Evolutionary conservation across 2,329 filamentous ascomycete species (phyloP).

Genomic region (Fusarium heterosporum): DNA sequence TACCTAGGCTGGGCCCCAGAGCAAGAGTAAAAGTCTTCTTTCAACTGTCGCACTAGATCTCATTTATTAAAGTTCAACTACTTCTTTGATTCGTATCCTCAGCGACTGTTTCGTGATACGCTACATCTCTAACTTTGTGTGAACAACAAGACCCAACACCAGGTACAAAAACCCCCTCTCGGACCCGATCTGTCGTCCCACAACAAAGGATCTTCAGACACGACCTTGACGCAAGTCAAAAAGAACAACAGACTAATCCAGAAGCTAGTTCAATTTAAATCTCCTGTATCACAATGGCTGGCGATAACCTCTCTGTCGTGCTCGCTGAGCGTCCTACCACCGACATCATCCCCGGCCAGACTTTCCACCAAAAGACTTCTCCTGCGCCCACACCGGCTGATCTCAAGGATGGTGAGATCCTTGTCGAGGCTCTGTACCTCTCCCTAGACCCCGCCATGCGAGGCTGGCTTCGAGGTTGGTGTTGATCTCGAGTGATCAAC

Average conservation of each 20-base stretch:
- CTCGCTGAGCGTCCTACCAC: constrained; percentile 72
- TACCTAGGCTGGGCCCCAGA: neutral
- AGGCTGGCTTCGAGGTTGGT: constrained; percentile 72
- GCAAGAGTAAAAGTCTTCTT: neutral
- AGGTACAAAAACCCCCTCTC: constrained; percentile 12
- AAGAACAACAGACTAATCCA: neutral
- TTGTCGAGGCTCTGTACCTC: constrained; percentile 71
- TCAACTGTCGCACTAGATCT: constrained; percentile 8
- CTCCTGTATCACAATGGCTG: constrained; percentile 52
- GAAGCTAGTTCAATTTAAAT: neutral
- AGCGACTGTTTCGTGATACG: neutral
- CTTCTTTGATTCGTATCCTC: constrained; percentile 1
- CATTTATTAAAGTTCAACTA: neutral
- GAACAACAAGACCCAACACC: neutral
- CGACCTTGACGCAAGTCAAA: neutral
- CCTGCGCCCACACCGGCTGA: constrained; percentile 63
- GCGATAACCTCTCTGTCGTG: constrained; percentile 63
- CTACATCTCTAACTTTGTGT: neutral
- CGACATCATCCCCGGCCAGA: constrained; percentile 72
- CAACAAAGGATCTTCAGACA: constrained; percentile 4
- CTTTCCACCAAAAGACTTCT: constrained; percentile 67
- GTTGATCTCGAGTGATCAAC: neutral
- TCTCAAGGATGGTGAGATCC: constrained; percentile 73
- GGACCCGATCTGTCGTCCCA: constrained; percentile 11
- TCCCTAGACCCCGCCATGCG: constrained; percentile 82